Evolutionary conservation across 805 yeast species (phyloP).

Genomic region (Torulaspora maleeae): DNA sequence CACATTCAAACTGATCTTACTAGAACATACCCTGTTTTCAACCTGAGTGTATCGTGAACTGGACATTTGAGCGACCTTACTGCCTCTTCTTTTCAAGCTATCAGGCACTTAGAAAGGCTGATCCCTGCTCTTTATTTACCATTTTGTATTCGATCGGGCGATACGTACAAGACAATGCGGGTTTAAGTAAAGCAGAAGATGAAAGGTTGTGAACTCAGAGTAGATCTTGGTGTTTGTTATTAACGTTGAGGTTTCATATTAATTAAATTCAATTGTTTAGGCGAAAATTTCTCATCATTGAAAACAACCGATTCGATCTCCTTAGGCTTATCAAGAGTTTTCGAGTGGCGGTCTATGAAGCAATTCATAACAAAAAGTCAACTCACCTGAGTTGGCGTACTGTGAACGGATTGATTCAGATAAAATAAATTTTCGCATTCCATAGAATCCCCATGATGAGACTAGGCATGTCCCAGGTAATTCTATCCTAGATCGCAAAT

Average conservation of each 20-base stretch:
- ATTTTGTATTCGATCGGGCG: neutral
- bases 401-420: slow-evolving; percentile 21
- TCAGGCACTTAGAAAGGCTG: neutral
- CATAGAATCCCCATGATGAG: slow-evolving; percentile 37
- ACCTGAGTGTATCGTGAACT: slow-evolving; percentile 32
- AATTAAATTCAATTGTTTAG: slow-evolving; percentile 23
- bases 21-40: slow-evolving; percentile 27
- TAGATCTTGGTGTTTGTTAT: slow-evolving; percentile 40
- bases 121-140: neutral
- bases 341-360: neutral
- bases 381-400: slow-evolving; percentile 16
- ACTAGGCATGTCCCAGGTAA: slow-evolving; percentile 47
- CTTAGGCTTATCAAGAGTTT: neutral
- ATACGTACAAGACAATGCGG: slow-evolving; percentile 7
- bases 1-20: too few species aligned
- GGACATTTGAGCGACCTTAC: slow-evolving; percentile 26
- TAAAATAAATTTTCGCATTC: slow-evolving; percentile 36
- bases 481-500: slow-evolving; percentile 49
- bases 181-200: neutral
- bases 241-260: slow-evolving; percentile 36
- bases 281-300: slow-evolving; percentile 39
- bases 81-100: neutral
- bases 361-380: slow-evolving; percentile 13
- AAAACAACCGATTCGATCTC: slow-evolving; percentile 1
- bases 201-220: slow-evolving; percentile 31